A percentile compares a stretch with the other conserved stretches of the same genome.
phyloP scores from a whole-genome alignment of 2,329 filamentous ascomycete species.

The Penicillium brasilianum region DNA sequence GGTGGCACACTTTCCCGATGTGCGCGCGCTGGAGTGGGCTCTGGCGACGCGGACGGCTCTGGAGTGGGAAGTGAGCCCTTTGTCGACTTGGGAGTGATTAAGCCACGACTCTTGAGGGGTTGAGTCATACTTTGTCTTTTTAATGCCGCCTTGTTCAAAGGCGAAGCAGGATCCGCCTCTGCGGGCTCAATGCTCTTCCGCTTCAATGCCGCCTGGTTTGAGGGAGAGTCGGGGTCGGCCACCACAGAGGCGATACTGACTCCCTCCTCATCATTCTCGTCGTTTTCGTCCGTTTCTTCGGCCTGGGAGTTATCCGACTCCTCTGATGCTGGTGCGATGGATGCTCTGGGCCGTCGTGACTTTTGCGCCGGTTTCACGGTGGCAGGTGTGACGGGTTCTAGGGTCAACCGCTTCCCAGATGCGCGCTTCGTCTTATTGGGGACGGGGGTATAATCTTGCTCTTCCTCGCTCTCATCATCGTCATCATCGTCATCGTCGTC shows the following conservation, averaged over 20 bases:
- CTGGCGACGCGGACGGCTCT: constrained; percentile 60
- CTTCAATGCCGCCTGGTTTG: constrained; percentile 53
- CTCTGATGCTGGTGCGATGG: constrained; percentile 35
- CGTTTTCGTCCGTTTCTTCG: constrained; percentile 54
- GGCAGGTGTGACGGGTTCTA: constrained; percentile 54
- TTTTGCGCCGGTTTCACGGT: constrained; percentile 38
- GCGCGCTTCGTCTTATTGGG: constrained; percentile 64
- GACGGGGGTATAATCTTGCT: constrained; percentile 82
- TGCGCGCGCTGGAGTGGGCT: constrained; percentile 43
- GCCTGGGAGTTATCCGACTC: constrained; percentile 65
- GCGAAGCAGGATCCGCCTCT: constrained; percentile 57
- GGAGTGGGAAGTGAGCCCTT: constrained; percentile 54
- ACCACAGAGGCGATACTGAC: constrained; percentile 40
- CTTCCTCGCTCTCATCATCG: constrained; percentile 68
- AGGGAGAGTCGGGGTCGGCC: constrained; percentile 58
- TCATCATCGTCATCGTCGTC: constrained; percentile 63
- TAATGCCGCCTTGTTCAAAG: constrained; percentile 63
- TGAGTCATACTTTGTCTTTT: constrained; percentile 69
- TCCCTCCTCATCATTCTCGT: constrained; percentile 44
- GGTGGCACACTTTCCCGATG: constrained; percentile 59
- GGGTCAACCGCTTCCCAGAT: constrained; percentile 59
- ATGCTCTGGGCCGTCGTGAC: constrained; percentile 49
- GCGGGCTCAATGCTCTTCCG: constrained; percentile 40
- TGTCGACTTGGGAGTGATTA: constrained; percentile 46
- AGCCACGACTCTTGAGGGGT: constrained; percentile 49